These are phyloP conservation scores for Rhizopus arrhizus DNA, from an alignment of 371 early-diverging fungal genomes.

Conservation along the genomic window DNA sequence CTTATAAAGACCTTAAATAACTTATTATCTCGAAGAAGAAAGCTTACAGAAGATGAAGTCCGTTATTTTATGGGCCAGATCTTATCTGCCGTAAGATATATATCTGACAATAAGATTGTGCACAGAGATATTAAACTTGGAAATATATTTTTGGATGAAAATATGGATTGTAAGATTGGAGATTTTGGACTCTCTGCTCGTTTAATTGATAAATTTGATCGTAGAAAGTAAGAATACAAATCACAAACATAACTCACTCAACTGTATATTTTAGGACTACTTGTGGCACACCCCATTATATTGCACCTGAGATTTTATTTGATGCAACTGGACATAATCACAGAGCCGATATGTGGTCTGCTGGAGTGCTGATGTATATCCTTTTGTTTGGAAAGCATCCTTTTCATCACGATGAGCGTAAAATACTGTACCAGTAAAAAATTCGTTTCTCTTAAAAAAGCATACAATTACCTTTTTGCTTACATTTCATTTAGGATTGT, in stretches of 20 bases:
- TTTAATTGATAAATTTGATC: constrained; percentile 70
- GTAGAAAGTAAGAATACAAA: constrained; percentile 74
- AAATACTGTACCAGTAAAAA: constrained; percentile 76
- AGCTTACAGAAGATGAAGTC: constrained; percentile 89
- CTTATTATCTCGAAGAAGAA: constrained; percentile 76
- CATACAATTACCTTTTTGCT: background rate
- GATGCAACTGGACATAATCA: constrained; percentile 85
- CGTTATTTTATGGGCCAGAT: constrained; percentile 87
- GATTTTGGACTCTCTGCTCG: constrained; percentile 97
- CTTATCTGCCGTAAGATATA: constrained; percentile 80
- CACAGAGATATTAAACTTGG: constrained; percentile 98
- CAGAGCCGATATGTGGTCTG: constrained; percentile 98
- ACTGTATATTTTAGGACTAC: constrained; percentile 4
- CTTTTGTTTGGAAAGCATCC: constrained; percentile 67
- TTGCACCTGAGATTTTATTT: constrained; percentile 95
- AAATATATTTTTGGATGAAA: constrained; percentile 87
- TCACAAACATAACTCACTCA: background rate
- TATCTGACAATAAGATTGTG: constrained; percentile 86
- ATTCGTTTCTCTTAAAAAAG: background rate
- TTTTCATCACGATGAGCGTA: constrained; percentile 88
- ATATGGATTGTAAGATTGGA: constrained; percentile 91
- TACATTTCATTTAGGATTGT: background rate
- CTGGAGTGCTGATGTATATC: constrained; percentile 94
- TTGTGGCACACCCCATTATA: constrained; percentile 94
- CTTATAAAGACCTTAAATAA: constrained; percentile 74